Percentiles rank a stretch among this genome's conserved stretches.
phyloP scores from a whole-genome alignment of 1,284 basidiomycete species.

The Marasmius sp. region DNA sequence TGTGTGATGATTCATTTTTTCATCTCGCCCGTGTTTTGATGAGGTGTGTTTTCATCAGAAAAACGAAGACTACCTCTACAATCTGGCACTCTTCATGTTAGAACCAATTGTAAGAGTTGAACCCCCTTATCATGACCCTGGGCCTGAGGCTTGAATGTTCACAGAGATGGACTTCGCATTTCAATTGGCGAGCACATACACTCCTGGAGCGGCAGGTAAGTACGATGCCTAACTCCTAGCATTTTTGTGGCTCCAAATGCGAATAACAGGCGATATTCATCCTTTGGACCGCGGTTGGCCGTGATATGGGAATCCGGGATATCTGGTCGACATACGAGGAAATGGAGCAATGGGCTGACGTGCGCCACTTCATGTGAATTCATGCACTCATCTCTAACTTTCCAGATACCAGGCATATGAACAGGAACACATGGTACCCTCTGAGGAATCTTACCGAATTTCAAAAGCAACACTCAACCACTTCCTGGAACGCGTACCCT shows the following conservation, averaged over 20 bases:
- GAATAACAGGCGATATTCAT: slow-evolving; percentile 5
- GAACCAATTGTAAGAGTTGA: not conserved
- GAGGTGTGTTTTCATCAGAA: not conserved
- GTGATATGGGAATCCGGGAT: slow-evolving; percentile 5
- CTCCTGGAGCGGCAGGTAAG: not conserved
- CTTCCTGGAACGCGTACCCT: not conserved
- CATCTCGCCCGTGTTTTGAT: not conserved
- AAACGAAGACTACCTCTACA: slow-evolving; percentile 7
- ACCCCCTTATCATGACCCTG: not conserved
- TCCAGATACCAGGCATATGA: slow-evolving; percentile 2
- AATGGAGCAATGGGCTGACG: slow-evolving; percentile 8
- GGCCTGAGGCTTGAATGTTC: too few species aligned
- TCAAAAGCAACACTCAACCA: not conserved
- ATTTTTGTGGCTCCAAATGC: too few species aligned
- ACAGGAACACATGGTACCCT: slow-evolving; percentile 5
- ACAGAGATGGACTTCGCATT: slow-evolving; percentile 6
- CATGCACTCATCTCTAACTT: not conserved
- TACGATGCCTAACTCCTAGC: not conserved
- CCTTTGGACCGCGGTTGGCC: slow-evolving; percentile 7
- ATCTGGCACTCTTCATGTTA: slow-evolving; percentile 7
- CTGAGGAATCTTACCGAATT: not conserved
- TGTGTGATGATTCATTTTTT: not conserved
- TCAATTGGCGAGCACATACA: slow-evolving; percentile 6
- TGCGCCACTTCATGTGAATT: not conserved
- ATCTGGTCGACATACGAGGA: slow-evolving; percentile 8